Evolutionary conservation across 768 basidiomycete genomes (phyloP), one percentile per base, ranked within the genome.

Genomic region (Cystofilobasidium bisporidii): DNA sequence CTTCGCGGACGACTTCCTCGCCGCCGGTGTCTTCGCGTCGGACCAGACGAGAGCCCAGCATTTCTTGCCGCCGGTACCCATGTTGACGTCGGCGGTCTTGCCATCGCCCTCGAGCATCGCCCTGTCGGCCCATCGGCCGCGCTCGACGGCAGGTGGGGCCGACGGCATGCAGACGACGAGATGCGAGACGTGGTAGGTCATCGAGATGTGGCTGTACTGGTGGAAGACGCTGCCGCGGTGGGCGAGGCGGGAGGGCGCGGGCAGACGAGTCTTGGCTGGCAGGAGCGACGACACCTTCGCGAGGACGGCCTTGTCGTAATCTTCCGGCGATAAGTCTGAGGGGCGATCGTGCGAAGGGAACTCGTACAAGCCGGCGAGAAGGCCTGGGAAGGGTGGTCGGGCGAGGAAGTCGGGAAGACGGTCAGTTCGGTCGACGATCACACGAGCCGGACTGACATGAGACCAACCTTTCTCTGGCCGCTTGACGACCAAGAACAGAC

Each of bases 381-480:
- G 63, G 60, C 68, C 68, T 69, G 55, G 32, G 20, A 26, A 1
- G 24, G 45, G 10, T 22, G 0, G 38, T 41, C 43, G 14, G 28
- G 17, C 24, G 48, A 55, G 18, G 22, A 32, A 30, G 17, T 28
- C 9, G n/a, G 10, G n/a, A 32, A 5, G 30, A 20, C n/a, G 33
- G 32, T 22, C n/a, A 43, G n/a, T n/a, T n/a, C n/a, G n/a, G n/a
- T n/a, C n/a, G n/a, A n/a, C n/a, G n/a, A n/a, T n/a, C n/a, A n/a
- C n/a, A n/a, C n/a, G n/a, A n/a, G n/a, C n/a, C n/a, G n/a, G n/a
- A n/a, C n/a, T n/a, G n/a, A n/a, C n/a, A n/a, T n/a, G n/a, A n/a
- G n/a, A n/a, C 28, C 15, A 36, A 64, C 68, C 68, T 40, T 64
- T 69, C 40, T 69, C 68, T 38, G 68, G 68, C n/a, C 68, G 41